Evolutionary conservation across 2,329 filamentous ascomycete genomes (phyloP).

Genomic region (Alternaria dauci): DNA sequence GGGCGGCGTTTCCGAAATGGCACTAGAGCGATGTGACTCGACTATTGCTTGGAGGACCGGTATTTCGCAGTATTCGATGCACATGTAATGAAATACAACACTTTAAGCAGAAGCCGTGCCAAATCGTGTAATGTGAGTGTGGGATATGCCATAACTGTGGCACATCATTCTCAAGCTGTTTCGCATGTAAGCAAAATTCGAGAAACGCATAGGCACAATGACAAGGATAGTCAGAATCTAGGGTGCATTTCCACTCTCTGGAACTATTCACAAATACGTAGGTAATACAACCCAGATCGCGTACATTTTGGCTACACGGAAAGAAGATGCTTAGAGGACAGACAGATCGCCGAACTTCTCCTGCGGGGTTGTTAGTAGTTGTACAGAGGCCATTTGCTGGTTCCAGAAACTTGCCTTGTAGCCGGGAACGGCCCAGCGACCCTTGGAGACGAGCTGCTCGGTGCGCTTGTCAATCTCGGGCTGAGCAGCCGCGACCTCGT

Average conservation of each 20-base stretch:
- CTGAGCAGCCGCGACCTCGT: slow-evolving; percentile 92
- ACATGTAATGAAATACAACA: slow-evolving; percentile 2
- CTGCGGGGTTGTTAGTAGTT: slow-evolving; percentile 67
- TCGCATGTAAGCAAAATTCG: neutral
- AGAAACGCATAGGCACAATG: neutral
- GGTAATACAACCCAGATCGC: slow-evolving; percentile 51
- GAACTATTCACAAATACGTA: slow-evolving; percentile 52
- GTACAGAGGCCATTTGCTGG: neutral
- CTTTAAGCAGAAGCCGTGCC: neutral
- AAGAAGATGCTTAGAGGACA: slow-evolving; percentile 73
- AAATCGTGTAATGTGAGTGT: neutral
- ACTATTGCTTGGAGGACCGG: neutral
- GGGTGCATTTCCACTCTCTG: slow-evolving; percentile 43
- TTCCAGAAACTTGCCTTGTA: slow-evolving; percentile 81
- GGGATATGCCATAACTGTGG: neutral
- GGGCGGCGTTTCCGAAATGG: slow-evolving; percentile 12
- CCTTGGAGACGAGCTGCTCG: slow-evolving; percentile 91
- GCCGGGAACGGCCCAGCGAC: slow-evolving; percentile 96
- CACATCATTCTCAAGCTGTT: neutral
- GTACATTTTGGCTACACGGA: slow-evolving; percentile 38
- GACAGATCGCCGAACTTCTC: slow-evolving; percentile 99
- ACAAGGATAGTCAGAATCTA: slow-evolving; percentile 19
- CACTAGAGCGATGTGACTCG: slow-evolving; percentile 6
- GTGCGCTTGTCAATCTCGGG: slow-evolving; percentile 99
- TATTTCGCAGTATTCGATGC: neutral